Percentiles rank a stretch among this genome's conserved stretches.
Conservation (phyloP, 2,329 filamentous ascomycete genomes). For the Aspergillus ibericus region DNA sequence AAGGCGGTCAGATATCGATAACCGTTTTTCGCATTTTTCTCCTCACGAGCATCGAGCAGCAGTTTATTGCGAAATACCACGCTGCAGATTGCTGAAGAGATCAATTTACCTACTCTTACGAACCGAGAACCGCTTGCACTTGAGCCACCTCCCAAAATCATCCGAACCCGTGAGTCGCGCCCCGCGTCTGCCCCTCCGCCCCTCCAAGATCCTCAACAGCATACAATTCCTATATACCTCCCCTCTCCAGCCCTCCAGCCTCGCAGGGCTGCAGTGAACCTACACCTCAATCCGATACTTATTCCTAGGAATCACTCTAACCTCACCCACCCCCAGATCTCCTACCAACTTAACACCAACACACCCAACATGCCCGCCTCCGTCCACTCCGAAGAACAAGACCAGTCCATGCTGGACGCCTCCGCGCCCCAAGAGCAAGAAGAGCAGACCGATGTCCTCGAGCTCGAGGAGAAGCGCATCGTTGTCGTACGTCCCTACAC, state of each 20-base stretch:
- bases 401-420: conserved; percentile 45
- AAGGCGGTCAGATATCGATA: conserved; percentile 4
- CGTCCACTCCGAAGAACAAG: conserved; percentile 41
- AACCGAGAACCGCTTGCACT: neutral
- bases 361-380: conserved; percentile 37
- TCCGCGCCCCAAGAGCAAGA: conserved; percentile 37
- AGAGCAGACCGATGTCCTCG: conserved; percentile 21
- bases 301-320: neutral
- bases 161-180: neutral
- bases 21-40: conserved; percentile 7
- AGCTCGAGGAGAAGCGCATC: conserved; percentile 55
- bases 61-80: neutral
- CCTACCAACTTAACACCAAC: neutral
- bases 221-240: neutral
- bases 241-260: neutral
- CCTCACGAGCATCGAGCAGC: neutral
- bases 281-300: neutral
- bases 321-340: neutral
- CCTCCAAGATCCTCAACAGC: neutral
- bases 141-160: neutral
- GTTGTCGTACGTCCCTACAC: conserved; percentile 55
- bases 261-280: neutral
- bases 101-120: neutral
- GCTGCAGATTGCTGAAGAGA: neutral
- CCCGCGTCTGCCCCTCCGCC: neutral